These are phyloP conservation scores for Salvia rosmarinus DNA, from an alignment of 257 asterid genomes.

Conservation along the genomic window DNA sequence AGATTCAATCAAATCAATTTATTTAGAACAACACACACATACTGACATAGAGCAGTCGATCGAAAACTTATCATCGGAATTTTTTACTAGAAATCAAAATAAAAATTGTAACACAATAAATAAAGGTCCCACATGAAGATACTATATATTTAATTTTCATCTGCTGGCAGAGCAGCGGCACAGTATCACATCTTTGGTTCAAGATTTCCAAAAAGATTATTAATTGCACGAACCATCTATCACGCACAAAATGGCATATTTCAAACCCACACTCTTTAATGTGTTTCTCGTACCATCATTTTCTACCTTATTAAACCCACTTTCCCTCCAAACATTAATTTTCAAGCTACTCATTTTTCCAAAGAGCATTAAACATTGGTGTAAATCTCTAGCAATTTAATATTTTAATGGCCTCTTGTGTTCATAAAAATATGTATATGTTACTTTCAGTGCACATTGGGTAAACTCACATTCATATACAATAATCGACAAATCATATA, in stretches of 20 bases:
- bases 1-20: neutral
- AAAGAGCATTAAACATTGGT: too few species aligned
- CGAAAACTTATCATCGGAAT: neutral
- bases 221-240: constrained; percentile 40
- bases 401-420: too few species aligned
- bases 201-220: constrained; percentile 2
- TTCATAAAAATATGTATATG: too few species aligned
- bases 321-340: neutral
- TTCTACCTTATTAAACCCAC: constrained; percentile 23
- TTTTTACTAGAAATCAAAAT: neutral
- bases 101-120: neutral
- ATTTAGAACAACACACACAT: neutral
- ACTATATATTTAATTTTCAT: constrained; percentile 1
- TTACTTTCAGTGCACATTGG: too few species aligned
- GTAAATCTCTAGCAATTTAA: too few species aligned
- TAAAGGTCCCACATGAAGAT: constrained; percentile 24
- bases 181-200: constrained; percentile 13
- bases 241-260: constrained; percentile 44
- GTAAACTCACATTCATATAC: too few species aligned
- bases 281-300: constrained; percentile 40
- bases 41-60: neutral
- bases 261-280: constrained; percentile 35
- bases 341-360: constrained; percentile 1
- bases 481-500: too few species aligned
- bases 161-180: constrained; percentile 10